Evolutionary conservation across 306 rosid species (phyloP), one percentile per base, ranked within the genome.

Genomic region (Quercus wislizeni): DNA sequence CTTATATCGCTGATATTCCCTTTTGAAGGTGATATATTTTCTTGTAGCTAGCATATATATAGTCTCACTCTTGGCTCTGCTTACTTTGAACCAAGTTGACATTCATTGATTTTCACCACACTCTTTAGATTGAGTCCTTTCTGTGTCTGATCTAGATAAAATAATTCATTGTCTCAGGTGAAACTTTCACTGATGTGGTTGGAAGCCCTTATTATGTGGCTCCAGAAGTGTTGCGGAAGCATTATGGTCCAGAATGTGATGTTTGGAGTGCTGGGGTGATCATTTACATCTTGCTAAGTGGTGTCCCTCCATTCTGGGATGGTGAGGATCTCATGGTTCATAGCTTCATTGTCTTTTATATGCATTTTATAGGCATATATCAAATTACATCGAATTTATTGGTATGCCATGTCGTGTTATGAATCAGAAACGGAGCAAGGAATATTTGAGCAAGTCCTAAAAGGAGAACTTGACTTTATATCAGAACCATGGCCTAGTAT

Each of bases 181-280:
- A 93, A 87, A 89, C 86, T 31, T 95, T 93, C 79, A 87, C 90
- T 15, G 98, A 95, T 80, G 94, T 95, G 74, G 98, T 93, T 80
- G 99, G 99, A 13, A 95, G 99, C 81, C 99, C 99, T n/a, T 95
- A 95, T 83, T 95, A 95, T 59, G 99, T 95, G 55, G 99, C 99
- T 49, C 99, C 99, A 71, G 98, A 95, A 89, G 98, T 95, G 76
- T 88, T 95, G 76, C 80, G 88, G 81, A 95, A 92, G 92, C 84
- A 68, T 62, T 95, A 95, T 79, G 97, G 99, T 76, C 90, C 87
- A 77, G 92, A 88, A 78, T 95, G 99, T 81, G 98, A 95, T 87
- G 93, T 95, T 71, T 93, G 99, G 99, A 93, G 99, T 78, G 99
- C 98, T 28, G 99, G 99, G 65, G 99, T 95, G 55, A 95, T 95